Conservation (phyloP, 257 asterid genomes). For the Rubia yunnanensis region DNA sequence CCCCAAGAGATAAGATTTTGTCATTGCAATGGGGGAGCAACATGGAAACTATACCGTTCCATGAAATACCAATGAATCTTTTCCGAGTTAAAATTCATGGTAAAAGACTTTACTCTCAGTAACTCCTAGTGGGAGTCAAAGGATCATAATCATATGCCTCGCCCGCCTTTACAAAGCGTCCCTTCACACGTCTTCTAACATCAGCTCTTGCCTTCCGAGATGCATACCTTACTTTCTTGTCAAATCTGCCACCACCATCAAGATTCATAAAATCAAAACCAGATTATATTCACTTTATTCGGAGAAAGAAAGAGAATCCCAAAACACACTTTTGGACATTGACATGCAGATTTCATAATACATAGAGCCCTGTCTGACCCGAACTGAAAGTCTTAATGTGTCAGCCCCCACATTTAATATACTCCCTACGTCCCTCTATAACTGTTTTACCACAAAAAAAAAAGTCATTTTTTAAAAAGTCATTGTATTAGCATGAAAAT, state of each 20-base stretch:
- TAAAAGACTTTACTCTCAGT: slow-evolving; percentile 27
- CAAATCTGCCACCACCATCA: slow-evolving; percentile 40
- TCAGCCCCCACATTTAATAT: neutral
- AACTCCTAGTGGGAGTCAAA: slow-evolving; percentile 59
- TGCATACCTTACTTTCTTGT: slow-evolving; percentile 84
- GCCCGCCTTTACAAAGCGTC: slow-evolving; percentile 94
- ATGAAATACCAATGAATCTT: slow-evolving; percentile 2
- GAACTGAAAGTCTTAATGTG: neutral
- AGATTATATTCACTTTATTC: neutral
- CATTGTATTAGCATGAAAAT: no score
- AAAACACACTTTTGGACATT: neutral
- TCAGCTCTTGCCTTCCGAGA: slow-evolving; percentile 98
- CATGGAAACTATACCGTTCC: slow-evolving; percentile 12
- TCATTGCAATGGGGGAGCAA: slow-evolving; percentile 1
- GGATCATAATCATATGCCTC: slow-evolving; percentile 90
- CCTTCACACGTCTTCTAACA: slow-evolving; percentile 87
- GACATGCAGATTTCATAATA: neutral
- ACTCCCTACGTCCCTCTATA: no score
- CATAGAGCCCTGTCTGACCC: neutral
- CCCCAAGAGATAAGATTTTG: slow-evolving; percentile 10
- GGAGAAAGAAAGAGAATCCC: neutral
- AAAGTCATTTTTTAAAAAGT: no score
- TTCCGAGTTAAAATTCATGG: neutral
- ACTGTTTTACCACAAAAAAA: no score
- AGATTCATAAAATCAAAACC: slow-evolving; percentile 1